phyloP scores from a whole-genome alignment of 1,139 yeast genomes.

The Hyphopichia burtonii region DNA sequence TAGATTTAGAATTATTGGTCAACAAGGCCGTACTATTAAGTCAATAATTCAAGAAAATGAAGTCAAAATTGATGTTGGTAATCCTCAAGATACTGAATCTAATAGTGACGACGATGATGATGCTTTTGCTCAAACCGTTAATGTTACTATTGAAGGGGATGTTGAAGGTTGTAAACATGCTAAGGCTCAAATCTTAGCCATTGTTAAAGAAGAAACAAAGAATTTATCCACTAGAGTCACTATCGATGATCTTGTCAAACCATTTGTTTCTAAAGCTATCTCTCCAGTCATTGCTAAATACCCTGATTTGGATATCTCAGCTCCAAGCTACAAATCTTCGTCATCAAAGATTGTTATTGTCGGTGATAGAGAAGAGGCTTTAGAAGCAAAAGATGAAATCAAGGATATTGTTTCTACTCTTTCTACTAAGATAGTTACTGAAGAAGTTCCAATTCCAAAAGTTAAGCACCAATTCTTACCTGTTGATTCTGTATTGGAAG shows the following conservation, averaged over 20 bases:
- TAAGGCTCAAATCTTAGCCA: slow-evolving; percentile 63
- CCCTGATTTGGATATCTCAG: slow-evolving; percentile 28
- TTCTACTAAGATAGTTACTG: slow-evolving; percentile 32
- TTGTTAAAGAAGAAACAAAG: slow-evolving; percentile 76
- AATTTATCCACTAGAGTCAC: slow-evolving; percentile 48
- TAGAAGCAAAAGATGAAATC: slow-evolving; percentile 48
- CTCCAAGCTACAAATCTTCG: slow-evolving; percentile 30
- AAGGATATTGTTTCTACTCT: slow-evolving; percentile 47
- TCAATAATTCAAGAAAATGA: slow-evolving; percentile 73
- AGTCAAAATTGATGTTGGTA: slow-evolving; percentile 74
- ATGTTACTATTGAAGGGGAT: slow-evolving; percentile 78
- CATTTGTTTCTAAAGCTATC: slow-evolving; percentile 46
- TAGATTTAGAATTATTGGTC: slow-evolving; percentile 83
- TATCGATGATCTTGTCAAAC: slow-evolving; percentile 47
- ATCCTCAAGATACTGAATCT: slow-evolving; percentile 28
- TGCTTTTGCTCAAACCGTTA: slow-evolving; percentile 53
- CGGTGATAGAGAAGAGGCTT: slow-evolving; percentile 65
- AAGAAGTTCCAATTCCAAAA: slow-evolving; percentile 44
- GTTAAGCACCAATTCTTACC: slow-evolving; percentile 48
- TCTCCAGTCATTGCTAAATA: slow-evolving; percentile 20
- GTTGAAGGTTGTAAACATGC: slow-evolving; percentile 80
- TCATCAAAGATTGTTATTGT: slow-evolving; percentile 39
- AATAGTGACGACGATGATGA: slow-evolving; percentile 39
- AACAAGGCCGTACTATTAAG: slow-evolving; percentile 79
- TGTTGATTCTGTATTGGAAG: slow-evolving; percentile 42